Evolutionary conservation across 371 early-diverging fungal species (phyloP).

Genomic region (Syncephalastrum racemosum): DNA sequence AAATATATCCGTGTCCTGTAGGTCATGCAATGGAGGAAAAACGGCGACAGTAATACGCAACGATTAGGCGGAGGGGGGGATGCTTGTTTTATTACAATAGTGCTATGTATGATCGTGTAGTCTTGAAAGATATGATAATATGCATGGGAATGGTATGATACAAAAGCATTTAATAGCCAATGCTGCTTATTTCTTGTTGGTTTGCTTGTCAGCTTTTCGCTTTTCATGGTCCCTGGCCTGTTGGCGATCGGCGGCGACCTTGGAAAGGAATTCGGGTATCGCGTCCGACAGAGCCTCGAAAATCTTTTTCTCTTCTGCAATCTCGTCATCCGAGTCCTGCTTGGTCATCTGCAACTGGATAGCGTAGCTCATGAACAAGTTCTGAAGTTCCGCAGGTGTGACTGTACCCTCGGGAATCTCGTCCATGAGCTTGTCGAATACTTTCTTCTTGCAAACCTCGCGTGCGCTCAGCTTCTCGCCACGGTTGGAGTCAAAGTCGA

Average conservation of each 20-base stretch:
- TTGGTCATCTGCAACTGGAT: conserved; percentile 11
- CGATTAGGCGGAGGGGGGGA: too few species aligned
- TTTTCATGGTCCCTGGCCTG: conserved; percentile 22
- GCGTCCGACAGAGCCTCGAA: conserved; percentile 15
- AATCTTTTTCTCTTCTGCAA: conserved; percentile 1
- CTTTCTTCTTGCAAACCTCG: not conserved
- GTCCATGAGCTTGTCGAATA: conserved; percentile 11
- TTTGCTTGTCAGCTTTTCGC: not conserved
- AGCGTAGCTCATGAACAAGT: conserved; percentile 27
- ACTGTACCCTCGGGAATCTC: conserved; percentile 29
- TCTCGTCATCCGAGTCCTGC: conserved; percentile 9
- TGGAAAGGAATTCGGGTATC: conserved; percentile 23
- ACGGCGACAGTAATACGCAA: too few species aligned
- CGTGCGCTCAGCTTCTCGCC: conserved; percentile 11
- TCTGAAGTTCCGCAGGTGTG: conserved; percentile 52
- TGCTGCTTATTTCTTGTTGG: too few species aligned
- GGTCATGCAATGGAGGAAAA: too few species aligned
- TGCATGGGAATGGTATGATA: too few species aligned
- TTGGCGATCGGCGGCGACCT: conserved; percentile 26
- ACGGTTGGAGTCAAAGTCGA: not conserved
- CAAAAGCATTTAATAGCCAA: too few species aligned
- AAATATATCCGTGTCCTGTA: too few species aligned
- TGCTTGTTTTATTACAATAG: too few species aligned
- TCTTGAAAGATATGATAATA: too few species aligned
- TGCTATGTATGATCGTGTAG: too few species aligned